Conservation (phyloP, 345 rosid species). For the Gossypium arboreum region DNA sequence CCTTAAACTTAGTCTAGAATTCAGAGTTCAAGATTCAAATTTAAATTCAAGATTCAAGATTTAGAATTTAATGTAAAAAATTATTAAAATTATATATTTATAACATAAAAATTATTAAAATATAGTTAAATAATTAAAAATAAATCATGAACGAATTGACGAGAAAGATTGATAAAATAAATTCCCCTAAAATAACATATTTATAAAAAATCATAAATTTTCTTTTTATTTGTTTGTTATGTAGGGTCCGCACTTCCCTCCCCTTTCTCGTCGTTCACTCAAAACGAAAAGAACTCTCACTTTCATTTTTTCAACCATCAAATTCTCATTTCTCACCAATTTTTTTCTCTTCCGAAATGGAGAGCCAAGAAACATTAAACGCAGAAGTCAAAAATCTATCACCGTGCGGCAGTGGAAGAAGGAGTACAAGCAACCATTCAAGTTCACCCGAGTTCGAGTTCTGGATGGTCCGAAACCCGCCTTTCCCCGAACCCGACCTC, state of each 20-base stretch:
- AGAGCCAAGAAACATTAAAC: conserved; percentile 26
- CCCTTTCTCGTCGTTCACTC: not conserved
- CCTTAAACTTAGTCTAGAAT: accelerated
- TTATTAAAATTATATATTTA: too few species aligned
- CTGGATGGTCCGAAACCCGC: conserved; percentile 43
- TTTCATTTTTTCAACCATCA: not conserved
- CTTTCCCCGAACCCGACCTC: conserved; percentile 30
- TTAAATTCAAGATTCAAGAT: accelerated
- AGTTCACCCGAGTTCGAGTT: conserved; percentile 57
- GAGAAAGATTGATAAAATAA: too few species aligned
- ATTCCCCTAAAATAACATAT: too few species aligned
- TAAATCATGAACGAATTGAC: accelerated
- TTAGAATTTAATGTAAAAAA: too few species aligned
- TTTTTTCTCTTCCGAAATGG: conserved; percentile 23
- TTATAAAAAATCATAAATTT: too few species aligned
- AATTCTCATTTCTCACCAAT: not conserved
- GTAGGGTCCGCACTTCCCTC: not conserved
- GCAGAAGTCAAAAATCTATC: conserved; percentile 13
- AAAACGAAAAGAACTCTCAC: not conserved
- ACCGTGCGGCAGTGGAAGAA: conserved; percentile 19
- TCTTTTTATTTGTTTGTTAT: too few species aligned
- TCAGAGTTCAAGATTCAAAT: accelerated
- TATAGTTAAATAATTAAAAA: too few species aligned
- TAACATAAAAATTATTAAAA: too few species aligned
- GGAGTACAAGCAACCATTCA: conserved; percentile 17